Evolutionary conservation across 352 stramenopile species (phyloP), one percentile per base, ranked within the genome.

Genomic region (Phytopythium boreale): DNA sequence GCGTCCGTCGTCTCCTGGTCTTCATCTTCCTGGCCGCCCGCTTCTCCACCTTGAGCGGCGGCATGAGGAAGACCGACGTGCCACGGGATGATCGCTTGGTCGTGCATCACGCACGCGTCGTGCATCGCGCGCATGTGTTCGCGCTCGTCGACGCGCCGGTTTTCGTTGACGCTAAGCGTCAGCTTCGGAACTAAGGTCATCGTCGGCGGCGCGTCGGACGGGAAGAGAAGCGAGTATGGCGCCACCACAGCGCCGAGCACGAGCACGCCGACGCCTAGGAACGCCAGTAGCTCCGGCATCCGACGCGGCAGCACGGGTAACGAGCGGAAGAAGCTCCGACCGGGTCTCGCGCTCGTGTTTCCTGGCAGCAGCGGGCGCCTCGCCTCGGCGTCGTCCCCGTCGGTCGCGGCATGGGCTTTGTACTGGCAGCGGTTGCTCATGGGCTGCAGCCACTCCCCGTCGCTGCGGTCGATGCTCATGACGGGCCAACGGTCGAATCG

Each of bases 81-180:
- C 72, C 72, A 80, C 39, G 67, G 64, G 15, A 84, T 68, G 47
- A 84, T 62, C 12, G 55, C 43, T 12, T 84, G 60, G 22, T 63
- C 64, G 41, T 78, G 47, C 22, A 53, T 67, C 12, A 79, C 55
- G 31, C 76, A 84, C 17, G 68, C 65, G 55, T 66, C 59, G 55
- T 82, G 74, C 56, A 84, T 56, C 44, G 65, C 39, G n/a, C 62
- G 72, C 44, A 80, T 29, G 51, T 84, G 73, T 51, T 82, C 49
- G 12, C 64, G 64, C 24, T 80, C 75, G 20, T 47, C 66, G 19
- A 50, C n/a, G 20, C 14, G 53, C 41, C n/a, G 70, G 56, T 2
- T 71, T 51, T 24, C 70, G 39, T 26, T n/a, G 22, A 12, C 55
- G 24, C 17, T 57, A 41, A 19, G n/a, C 46, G 46, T 31, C 14